phyloP scores from a whole-genome alignment of 352 stramenopile genomes.

The Globisporangium spinosum region DNA sequence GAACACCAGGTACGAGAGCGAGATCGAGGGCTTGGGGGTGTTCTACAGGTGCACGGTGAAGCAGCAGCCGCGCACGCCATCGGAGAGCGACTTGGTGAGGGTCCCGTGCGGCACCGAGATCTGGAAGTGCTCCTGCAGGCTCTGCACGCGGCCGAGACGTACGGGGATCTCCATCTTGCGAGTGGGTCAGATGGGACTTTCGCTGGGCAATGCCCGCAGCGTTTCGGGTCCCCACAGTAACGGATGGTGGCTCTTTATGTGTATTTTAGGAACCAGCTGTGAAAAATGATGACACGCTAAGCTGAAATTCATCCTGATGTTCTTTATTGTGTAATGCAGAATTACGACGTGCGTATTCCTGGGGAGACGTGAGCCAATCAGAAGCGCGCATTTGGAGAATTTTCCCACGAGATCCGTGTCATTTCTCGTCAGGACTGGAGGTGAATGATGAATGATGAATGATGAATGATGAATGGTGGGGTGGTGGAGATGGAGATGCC shows the following conservation, averaged over 20 bases:
- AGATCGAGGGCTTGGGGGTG: background rate
- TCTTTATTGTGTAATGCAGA: background rate
- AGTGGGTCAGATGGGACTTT: background rate
- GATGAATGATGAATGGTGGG: too few species aligned
- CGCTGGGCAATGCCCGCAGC: too few species aligned
- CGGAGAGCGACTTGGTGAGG: slow-evolving; percentile 19
- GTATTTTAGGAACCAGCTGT: background rate
- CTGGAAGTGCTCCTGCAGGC: slow-evolving; percentile 23
- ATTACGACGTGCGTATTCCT: background rate
- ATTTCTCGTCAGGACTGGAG: too few species aligned
- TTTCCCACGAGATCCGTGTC: slow-evolving; percentile 5
- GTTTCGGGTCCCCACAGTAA: background rate
- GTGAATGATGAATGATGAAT: background rate
- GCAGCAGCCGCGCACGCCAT: slow-evolving; percentile 27
- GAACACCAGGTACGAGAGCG: slow-evolving; percentile 41
- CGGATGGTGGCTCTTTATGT: background rate
- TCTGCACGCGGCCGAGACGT: slow-evolving; percentile 15
- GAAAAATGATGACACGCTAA: background rate
- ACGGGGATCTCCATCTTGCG: slow-evolving; percentile 22
- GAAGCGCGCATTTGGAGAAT: slow-evolving; percentile 4
- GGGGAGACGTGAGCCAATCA: slow-evolving; percentile 4
- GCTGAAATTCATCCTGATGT: too few species aligned
- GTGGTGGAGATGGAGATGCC: too few species aligned
- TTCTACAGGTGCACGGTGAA: slow-evolving; percentile 41
- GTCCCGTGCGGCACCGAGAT: slow-evolving; percentile 9